Evolutionary conservation across 75 land plant species (phyloP).

Genomic region (Selaginella moellendorffii): DNA sequence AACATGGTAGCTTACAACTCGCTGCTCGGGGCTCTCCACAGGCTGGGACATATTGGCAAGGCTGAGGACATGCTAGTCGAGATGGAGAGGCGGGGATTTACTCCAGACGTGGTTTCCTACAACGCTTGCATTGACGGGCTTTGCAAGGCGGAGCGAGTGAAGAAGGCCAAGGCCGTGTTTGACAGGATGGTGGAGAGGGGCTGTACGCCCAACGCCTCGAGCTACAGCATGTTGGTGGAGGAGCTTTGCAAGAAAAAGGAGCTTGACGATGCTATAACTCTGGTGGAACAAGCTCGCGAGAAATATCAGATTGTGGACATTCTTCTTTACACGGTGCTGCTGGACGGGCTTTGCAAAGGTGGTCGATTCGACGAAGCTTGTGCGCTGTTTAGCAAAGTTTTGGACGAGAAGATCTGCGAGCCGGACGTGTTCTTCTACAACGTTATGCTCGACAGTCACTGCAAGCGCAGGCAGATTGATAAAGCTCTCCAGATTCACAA

Average conservation of each 20-base stretch:
- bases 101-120: neutral
- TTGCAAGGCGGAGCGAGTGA: neutral
- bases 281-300: neutral
- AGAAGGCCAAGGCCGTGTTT: neutral
- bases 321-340: neutral
- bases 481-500: neutral
- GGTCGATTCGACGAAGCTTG: neutral
- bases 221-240: neutral
- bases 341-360: neutral
- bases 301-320: neutral
- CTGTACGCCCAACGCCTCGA: neutral
- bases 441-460: neutral
- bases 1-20: neutral
- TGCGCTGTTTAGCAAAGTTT: neutral
- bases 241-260: neutral
- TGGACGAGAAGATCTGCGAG: neutral
- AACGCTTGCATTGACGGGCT: neutral
- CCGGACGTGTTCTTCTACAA: conserved; percentile 2
- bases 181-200: neutral
- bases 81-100: neutral
- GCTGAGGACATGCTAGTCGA: neutral
- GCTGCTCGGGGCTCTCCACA: neutral
- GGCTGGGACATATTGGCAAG: neutral
- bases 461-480: neutral
- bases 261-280: neutral